Evolutionary conservation across 139 green algal species (phyloP), one percentile per base, ranked within the genome.

Genomic region (Trebouxia sp.): DNA sequence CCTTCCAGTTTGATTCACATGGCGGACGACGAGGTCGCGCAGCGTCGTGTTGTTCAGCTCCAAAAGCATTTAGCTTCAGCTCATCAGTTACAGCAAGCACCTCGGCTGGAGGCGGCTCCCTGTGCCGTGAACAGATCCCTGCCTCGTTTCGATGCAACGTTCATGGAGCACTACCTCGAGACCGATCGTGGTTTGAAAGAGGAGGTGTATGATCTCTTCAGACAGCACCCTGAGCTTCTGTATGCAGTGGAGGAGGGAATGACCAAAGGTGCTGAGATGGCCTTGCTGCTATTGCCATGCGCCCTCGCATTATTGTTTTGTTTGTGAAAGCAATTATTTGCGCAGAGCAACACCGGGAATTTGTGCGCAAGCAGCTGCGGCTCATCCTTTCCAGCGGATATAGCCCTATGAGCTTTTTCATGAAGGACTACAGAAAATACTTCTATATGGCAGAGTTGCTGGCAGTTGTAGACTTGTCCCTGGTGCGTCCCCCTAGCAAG

Each of bases 281-380:
- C 28, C 51, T 41, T 55, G 53, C 76, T 58, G 28, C 6, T n/a
- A n/a, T n/a, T n/a, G n/a, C n/a, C n/a, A n/a, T n/a, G n/a, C n/a
- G n/a, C n/a, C 22, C 58, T 70, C 32, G n/a, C 24, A 37, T 47
- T 62, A 62, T n/a, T 24, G 10, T 47, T 75, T 76, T n/a, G n/a
- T n/a, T n/a, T n/a, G n/a, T n/a, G 20, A 43, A 7, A 53, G 20
- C 24, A n/a, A 38, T 4, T 32, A 2, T 39, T 9, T 26, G 14
- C 82, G 55, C 89, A 93, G 92, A 96, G 85, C 83, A 96, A 82
- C 93, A 96, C 82, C 83, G 93, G 0, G 87, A 88, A n/a, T 84
- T 96, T 56, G 92, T 95, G 17, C 88, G 93, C 8, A 70, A 84
- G 6, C 83, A 87, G 65, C 86, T 97, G 66, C 80, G 58, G 0